A percentile compares a stretch with the other conserved stretches of the same genome.
Conservation (phyloP, 2,329 filamentous ascomycete species). For the Cercospora zeina region DNA sequence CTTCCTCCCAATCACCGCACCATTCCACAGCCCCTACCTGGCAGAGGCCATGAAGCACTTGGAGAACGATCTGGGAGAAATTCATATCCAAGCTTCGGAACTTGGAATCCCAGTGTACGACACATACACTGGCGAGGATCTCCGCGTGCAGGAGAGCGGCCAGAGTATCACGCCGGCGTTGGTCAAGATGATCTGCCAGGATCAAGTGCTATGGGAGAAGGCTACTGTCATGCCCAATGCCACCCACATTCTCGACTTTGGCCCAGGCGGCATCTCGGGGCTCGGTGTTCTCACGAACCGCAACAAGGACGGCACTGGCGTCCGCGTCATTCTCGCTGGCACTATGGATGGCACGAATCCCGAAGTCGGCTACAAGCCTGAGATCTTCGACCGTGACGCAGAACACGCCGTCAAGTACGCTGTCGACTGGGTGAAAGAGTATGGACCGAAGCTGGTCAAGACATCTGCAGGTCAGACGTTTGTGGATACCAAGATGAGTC, state of each 20-base stretch:
- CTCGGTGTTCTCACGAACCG: constrained; percentile 94
- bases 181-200: constrained; percentile 89
- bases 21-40: constrained; percentile 97
- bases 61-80: constrained; percentile 79
- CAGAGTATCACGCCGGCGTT: constrained; percentile 83
- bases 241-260: constrained; percentile 94
- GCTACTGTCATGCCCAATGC: constrained; percentile 87
- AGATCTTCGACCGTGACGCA: constrained; percentile 94
- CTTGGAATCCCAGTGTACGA: constrained; percentile 86
- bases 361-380: constrained; percentile 96
- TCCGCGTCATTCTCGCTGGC: constrained; percentile 92
- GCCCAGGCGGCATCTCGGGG: constrained; percentile 93
- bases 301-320: constrained; percentile 98
- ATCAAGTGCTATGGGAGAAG: constrained; percentile 93
- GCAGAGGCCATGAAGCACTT: constrained; percentile 78
- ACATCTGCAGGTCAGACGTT: constrained; percentile 86
- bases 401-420: constrained; percentile 94
- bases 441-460: constrained; percentile 87
- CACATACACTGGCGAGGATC: constrained; percentile 83
- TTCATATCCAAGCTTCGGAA: constrained; percentile 70
- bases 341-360: constrained; percentile 85
- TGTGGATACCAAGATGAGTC: constrained; percentile 95
- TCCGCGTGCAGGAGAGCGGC: constrained; percentile 64
- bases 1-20: constrained; percentile 94
- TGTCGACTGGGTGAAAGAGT: constrained; percentile 96